Base-by-base conservation (phyloP, 2,329 filamentous ascomycete genomes). In the Aspergillus awamori region DNA sequence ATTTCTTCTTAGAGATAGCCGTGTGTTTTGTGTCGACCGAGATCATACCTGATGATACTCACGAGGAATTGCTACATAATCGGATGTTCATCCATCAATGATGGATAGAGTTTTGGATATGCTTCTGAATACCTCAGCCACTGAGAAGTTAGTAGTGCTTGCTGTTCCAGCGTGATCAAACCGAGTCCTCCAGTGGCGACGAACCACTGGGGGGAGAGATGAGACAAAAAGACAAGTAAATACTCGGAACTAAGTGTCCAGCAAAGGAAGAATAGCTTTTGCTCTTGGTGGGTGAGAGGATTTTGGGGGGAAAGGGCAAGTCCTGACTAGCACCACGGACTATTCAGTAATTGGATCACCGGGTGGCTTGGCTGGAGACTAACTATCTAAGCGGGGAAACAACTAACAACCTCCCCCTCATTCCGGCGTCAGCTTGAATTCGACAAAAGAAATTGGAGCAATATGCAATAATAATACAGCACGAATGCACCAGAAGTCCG, bases 11-110 rank as follows among this genome's bases (percentile, higher is more conserved):
- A 36, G 33, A 45, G 41, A 45, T 45, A 45, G 47, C 61, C 49
- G 30, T 62, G 36, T 49, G 36, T 33, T 53, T 43, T 59, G 36
- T 59, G 53, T 61, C 39, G 41, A 43, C 47, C 43, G 54, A 65
- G 58, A 55, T 60, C 57, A 58, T 57, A 60, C 24, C 60, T 63
- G 62, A 69, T 65, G 67, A 68, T 61, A 49, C 56, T 66, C 61
- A 69, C 61, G 67, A 68, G 58, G 56, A 61, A 36, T 36, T 64
- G 57, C 39, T 57, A 59, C 54, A 41, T 61, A 61, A 47, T 65
- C 58, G 49, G 43, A 62, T 58, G 52, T 53, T 57, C 58, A 53
- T 53, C 59, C 63, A 39, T 45, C 28, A 11, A 13, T 36, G 33
- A 53, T 53, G 28, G 52, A 43, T 55, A 30, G 38, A 20, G 6